Conservation (phyloP, 2,329 filamentous ascomycete genomes). For the Fusarium sp. region DNA sequence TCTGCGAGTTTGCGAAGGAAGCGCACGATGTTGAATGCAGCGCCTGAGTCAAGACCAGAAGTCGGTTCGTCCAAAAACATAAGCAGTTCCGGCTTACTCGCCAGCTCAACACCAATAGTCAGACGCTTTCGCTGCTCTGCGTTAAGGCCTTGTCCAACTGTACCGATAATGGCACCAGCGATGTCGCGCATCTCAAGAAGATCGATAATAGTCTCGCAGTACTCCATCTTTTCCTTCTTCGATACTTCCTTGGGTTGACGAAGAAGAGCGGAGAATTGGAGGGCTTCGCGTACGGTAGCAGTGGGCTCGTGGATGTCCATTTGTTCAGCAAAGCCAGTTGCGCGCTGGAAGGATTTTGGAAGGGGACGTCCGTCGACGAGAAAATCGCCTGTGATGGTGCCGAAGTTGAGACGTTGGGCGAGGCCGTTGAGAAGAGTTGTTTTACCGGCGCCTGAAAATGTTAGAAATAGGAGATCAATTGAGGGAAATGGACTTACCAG, state of each 20-base stretch:
- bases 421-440: constrained; percentile 79
- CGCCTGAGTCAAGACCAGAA: constrained; percentile 66
- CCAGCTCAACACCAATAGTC: constrained; percentile 66
- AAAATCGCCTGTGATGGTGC: constrained; percentile 79
- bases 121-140: constrained; percentile 66
- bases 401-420: constrained; percentile 79
- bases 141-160: constrained; percentile 66
- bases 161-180: constrained; percentile 71
- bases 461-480: not conserved
- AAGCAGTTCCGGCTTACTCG: constrained; percentile 66
- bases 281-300: constrained; percentile 71
- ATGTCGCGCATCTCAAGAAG: constrained; percentile 74
- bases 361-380: constrained; percentile 78
- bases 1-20: constrained; percentile 70
- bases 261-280: constrained; percentile 72
- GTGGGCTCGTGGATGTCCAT: constrained; percentile 74
- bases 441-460: constrained; percentile 64
- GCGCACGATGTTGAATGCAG: constrained; percentile 69
- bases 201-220: constrained; percentile 74
- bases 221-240: constrained; percentile 70
- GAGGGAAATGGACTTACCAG: constrained; percentile 42
- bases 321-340: constrained; percentile 75
- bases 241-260: constrained; percentile 68
- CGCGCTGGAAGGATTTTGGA: constrained; percentile 80
- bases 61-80: constrained; percentile 73